Percentiles rank a stretch among this genome's conserved stretches.
phyloP scores from a whole-genome alignment of 768 basidiomycete species.

The Pseudohyphozyma bogoriensis region DNA sequence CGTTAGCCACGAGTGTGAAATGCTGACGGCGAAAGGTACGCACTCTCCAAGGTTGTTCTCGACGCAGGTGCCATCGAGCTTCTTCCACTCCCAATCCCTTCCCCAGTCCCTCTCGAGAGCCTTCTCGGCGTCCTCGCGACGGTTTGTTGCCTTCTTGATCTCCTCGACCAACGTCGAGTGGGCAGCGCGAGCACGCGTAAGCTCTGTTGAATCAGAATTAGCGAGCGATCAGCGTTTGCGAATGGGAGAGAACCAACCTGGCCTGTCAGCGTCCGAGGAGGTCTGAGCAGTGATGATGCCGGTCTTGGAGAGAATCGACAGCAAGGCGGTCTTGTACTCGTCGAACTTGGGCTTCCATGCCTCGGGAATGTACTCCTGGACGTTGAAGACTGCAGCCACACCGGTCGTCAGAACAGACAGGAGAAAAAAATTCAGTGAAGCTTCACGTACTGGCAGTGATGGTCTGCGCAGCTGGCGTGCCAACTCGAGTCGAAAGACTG shows the following conservation, averaged over 20 bases:
- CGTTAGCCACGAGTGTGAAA: not conserved
- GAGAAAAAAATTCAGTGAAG: not conserved
- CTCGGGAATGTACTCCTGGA: constrained; percentile 78
- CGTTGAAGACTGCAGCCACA: constrained; percentile 54
- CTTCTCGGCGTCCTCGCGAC: constrained; percentile 35
- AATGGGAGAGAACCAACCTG: not conserved
- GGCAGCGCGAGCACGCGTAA: constrained; percentile 35
- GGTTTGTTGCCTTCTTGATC: constrained; percentile 41
- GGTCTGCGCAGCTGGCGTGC: not conserved
- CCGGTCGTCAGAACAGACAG: not conserved
- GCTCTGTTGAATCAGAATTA: constrained; percentile 27
- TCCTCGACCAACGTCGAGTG: constrained; percentile 55
- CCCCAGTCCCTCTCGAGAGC: constrained; percentile 53
- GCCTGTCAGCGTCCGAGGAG: constrained; percentile 13
- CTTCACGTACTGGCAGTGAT: constrained; percentile 14
- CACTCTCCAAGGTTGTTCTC: constrained; percentile 81
- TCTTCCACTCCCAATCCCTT: constrained; percentile 82
- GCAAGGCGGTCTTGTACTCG: constrained; percentile 50
- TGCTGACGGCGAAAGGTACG: constrained; percentile 38
- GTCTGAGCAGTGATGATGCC: constrained; percentile 46
- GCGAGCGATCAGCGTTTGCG: no score
- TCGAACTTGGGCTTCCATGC: constrained; percentile 63
- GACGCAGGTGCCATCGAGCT: constrained; percentile 71
- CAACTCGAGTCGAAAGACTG: constrained; percentile 18
- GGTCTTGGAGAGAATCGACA: constrained; percentile 55